Conservation (phyloP, 345 rosid genomes). For the Limnanthes douglasii region DNA sequence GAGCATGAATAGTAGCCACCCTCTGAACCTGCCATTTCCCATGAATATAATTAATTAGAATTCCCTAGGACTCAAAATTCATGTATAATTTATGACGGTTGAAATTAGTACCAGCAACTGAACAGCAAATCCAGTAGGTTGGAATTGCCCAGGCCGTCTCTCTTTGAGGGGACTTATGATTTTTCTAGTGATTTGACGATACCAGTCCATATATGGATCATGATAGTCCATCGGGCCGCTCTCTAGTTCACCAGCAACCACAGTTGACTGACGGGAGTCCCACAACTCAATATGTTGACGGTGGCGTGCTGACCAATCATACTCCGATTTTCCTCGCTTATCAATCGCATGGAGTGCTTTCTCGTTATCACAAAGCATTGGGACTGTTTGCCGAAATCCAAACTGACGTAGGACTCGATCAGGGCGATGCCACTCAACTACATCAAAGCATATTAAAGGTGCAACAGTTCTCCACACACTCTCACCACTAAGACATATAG, state of each 20-base stretch:
- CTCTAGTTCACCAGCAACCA: conserved; percentile 13
- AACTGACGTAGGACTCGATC: conserved; percentile 20
- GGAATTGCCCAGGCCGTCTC: conserved; percentile 24
- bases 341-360: conserved; percentile 22
- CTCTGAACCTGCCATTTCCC: conserved; percentile 14
- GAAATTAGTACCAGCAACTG: conserved; percentile 16
- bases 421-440: conserved; percentile 27
- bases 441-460: conserved; percentile 20
- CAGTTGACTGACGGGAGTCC: conserved; percentile 18
- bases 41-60: neutral
- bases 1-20: conserved; percentile 20
- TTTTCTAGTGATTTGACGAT: conserved; percentile 20
- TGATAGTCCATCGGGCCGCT: conserved; percentile 19
- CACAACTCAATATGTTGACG: conserved; percentile 17
- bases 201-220: conserved; percentile 26
- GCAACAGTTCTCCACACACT: conserved; percentile 17
- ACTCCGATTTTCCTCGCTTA: conserved; percentile 20
- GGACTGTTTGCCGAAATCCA: conserved; percentile 18
- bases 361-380: conserved; percentile 19
- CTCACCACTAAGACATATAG: conserved; percentile 19
- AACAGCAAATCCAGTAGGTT: conserved; percentile 23
- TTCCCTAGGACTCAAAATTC: neutral
- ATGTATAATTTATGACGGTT: neutral
- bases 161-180: conserved; percentile 23
- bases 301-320: conserved; percentile 25